Conservation (phyloP, 192 early-diverging fungal genomes). For the Jimgerdemannia lactiflua region DNA sequence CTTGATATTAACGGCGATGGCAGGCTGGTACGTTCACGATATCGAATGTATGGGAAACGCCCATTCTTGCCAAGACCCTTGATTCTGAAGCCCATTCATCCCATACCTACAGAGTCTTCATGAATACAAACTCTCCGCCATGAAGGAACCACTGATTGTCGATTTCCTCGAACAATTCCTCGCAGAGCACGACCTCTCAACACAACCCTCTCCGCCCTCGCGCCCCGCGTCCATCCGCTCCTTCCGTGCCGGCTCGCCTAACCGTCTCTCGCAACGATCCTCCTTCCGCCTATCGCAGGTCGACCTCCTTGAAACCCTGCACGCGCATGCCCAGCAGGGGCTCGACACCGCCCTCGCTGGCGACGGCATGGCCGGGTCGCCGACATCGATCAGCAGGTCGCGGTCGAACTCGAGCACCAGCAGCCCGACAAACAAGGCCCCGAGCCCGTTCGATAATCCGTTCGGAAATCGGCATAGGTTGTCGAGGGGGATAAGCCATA, state of each 20-base stretch:
- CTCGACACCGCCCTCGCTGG: background rate
- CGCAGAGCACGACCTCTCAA: conserved; percentile 42
- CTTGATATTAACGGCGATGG: conserved; percentile 79
- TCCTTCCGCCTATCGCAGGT: background rate
- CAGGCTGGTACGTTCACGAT: conserved; percentile 49
- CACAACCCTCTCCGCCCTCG: conserved; percentile 20
- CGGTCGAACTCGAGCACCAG: background rate
- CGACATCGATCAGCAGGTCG: background rate
- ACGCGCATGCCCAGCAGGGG: background rate
- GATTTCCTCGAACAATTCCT: conserved; percentile 79
- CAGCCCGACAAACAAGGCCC: background rate
- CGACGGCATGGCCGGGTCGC: background rate
- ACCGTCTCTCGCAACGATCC: background rate
- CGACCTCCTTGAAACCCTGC: background rate
- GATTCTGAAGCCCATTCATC: background rate
- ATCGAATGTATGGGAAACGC: conserved; percentile 1
- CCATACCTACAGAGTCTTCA: conserved; percentile 47
- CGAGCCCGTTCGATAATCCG: background rate
- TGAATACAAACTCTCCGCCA: conserved; percentile 75
- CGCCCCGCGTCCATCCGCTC: conserved; percentile 24
- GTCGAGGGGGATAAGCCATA: background rate
- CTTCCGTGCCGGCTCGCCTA: background rate
- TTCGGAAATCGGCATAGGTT: background rate
- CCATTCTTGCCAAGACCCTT: background rate
- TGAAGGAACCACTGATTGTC: conserved; percentile 77